Conservation (phyloP, 2,329 filamentous ascomycete genomes). For the Pseudogymnoascus sp. region DNA sequence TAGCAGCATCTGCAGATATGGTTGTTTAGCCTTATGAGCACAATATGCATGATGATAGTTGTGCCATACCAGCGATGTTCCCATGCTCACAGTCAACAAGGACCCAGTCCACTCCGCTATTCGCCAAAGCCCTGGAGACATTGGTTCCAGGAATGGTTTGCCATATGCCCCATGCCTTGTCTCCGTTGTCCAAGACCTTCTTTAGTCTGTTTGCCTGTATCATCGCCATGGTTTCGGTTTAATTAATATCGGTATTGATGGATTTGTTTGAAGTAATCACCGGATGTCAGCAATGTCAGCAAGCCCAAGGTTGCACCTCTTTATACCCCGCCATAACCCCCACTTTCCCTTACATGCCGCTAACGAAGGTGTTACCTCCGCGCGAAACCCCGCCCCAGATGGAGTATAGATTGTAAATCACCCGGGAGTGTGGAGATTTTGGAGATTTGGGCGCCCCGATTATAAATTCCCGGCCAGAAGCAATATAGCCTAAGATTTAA, state of each 20-base stretch:
- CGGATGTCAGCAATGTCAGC: background rate
- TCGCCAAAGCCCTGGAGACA: conserved; percentile 51
- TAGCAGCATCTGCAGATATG: conserved; percentile 39
- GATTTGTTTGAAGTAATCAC: background rate
- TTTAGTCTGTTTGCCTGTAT: conserved; percentile 42
- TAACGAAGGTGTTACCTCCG: background rate
- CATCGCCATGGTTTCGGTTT: conserved; percentile 28
- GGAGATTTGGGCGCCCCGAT: background rate
- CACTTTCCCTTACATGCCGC: background rate
- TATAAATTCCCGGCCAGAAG: background rate
- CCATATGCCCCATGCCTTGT: conserved; percentile 48
- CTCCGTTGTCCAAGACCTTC: conserved; percentile 41
- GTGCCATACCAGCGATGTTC: conserved; percentile 42
- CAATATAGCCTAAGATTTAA: background rate
- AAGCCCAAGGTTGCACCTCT: conserved; percentile 1
- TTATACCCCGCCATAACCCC: conserved; percentile 9
- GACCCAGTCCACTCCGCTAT: conserved; percentile 60
- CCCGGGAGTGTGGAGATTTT: background rate
- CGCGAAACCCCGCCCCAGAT: background rate
- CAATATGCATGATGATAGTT: background rate
- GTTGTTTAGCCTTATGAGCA: background rate
- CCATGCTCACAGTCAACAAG: conserved; percentile 55
- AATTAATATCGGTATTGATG: background rate
- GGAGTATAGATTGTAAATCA: background rate
- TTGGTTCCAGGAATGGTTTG: conserved; percentile 57